These are phyloP conservation scores for Phytophthora pseudosyringae DNA, from an alignment of 352 stramenopile genomes.

Conservation along the genomic window DNA sequence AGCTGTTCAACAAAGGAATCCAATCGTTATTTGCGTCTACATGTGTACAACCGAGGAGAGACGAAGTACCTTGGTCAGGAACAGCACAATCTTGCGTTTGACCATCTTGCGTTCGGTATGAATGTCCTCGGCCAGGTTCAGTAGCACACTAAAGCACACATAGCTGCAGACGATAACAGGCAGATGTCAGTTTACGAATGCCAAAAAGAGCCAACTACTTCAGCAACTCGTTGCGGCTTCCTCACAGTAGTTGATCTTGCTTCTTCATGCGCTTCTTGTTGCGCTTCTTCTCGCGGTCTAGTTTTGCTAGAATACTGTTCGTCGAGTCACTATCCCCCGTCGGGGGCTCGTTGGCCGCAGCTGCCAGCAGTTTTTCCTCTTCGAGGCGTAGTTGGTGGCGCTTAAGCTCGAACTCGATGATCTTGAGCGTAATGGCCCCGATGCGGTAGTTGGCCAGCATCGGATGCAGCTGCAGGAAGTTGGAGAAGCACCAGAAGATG, in stretches of 20 bases:
- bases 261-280: slow-evolving; percentile 92
- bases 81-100: slow-evolving; percentile 91
- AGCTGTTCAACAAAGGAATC: slow-evolving; percentile 49
- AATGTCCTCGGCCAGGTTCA: slow-evolving; percentile 95
- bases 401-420: slow-evolving; percentile 95
- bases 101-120: slow-evolving; percentile 96
- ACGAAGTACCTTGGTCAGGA: slow-evolving; percentile 67
- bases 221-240: background rate
- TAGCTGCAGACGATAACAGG: slow-evolving; percentile 40
- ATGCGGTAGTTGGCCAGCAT: slow-evolving; percentile 94
- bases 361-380: slow-evolving; percentile 66
- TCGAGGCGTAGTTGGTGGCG: slow-evolving; percentile 82
- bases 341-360: slow-evolving; percentile 38
- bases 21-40: background rate
- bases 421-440: slow-evolving; percentile 93
- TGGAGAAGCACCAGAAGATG: slow-evolving; percentile 96
- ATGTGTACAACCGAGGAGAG: background rate
- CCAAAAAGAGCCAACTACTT: background rate
- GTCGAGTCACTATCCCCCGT: slow-evolving; percentile 2
- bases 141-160: slow-evolving; percentile 93
- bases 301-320: slow-evolving; percentile 55
- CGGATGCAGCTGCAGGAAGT: slow-evolving; percentile 94
- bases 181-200: slow-evolving; percentile 11
- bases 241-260: slow-evolving; percentile 93
- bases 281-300: slow-evolving; percentile 84